A percentile compares a stretch with the other conserved stretches of the same genome.
phyloP scores from a whole-genome alignment of 768 basidiomycete genomes.

The Kwoniella sp. region DNA sequence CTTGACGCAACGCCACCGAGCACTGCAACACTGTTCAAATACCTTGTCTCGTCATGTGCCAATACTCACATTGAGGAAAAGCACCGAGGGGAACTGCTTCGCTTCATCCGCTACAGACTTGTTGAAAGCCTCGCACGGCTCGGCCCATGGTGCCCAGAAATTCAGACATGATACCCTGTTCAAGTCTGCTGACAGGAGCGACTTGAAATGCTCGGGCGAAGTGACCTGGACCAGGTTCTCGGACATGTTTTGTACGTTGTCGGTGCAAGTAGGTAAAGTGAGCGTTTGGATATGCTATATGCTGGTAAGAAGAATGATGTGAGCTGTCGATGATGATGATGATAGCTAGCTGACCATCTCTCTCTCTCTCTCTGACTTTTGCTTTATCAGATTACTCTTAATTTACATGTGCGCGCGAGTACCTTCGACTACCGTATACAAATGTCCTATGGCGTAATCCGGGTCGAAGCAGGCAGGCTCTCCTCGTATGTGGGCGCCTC shows the following conservation, averaged over 20 bases:
- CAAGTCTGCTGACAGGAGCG: conserved; percentile 74
- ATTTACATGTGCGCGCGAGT: too few relatives aligned
- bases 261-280: too few relatives aligned
- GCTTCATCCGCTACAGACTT: conserved; percentile 73
- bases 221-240: conserved; percentile 62
- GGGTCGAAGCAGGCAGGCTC: neutral
- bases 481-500: neutral
- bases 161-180: conserved; percentile 80
- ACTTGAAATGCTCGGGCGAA: conserved; percentile 73
- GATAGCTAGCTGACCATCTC: too few relatives aligned
- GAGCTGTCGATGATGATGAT: neutral
- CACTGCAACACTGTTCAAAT: too few relatives aligned
- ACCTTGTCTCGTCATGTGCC: too few relatives aligned
- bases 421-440: too few relatives aligned
- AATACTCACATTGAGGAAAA: conserved; percentile 72
- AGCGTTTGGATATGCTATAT: too few relatives aligned
- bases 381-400: conserved; percentile 1
- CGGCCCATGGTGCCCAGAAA: conserved; percentile 94
- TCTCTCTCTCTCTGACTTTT: too few relatives aligned
- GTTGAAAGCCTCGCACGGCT: conserved; percentile 88
- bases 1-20: too few relatives aligned
- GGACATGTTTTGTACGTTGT: too few relatives aligned
- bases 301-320: neutral
- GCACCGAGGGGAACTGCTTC: conserved; percentile 66
- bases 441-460: conserved; percentile 3